phyloP scores from a whole-genome alignment of 768 basidiomycete species.

The Psilocybe subaeruginosa region DNA sequence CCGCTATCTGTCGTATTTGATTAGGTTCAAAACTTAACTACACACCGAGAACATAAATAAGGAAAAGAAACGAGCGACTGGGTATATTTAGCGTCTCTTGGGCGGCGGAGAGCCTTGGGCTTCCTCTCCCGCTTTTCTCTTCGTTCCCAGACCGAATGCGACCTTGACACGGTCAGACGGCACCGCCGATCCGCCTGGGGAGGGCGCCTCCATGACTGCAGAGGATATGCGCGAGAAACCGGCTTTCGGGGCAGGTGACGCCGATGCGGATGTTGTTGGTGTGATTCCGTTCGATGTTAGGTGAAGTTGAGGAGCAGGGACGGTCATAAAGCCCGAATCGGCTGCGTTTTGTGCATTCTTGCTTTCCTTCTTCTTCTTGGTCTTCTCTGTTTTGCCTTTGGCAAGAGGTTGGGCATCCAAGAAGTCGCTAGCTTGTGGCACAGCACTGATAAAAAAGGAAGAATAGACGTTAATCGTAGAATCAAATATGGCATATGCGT shows the following conservation, averaged over 20 bases:
- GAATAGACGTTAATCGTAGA: slow-evolving; percentile 13
- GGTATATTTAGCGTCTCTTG: slow-evolving; percentile 48
- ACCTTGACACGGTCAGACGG: slow-evolving; percentile 73
- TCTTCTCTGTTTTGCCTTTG: slow-evolving; percentile 83
- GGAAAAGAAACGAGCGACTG: neutral
- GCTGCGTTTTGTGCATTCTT: slow-evolving; percentile 52
- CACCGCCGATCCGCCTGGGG: slow-evolving; percentile 59
- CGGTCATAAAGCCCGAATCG: slow-evolving; percentile 70
- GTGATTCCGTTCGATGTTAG: slow-evolving; percentile 47
- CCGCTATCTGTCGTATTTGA: too few relatives aligned
- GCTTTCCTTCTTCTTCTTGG: slow-evolving; percentile 79
- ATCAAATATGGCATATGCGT: neutral
- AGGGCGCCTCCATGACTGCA: slow-evolving; percentile 49
- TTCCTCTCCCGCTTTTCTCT: slow-evolving; percentile 81
- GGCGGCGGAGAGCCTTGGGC: slow-evolving; percentile 65
- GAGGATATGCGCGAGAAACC: slow-evolving; percentile 81
- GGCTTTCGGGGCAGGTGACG: slow-evolving; percentile 69
- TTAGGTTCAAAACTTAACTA: too few relatives aligned
- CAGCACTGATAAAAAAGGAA: slow-evolving; percentile 54
- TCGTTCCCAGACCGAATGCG: slow-evolving; percentile 75
- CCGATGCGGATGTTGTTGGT: slow-evolving; percentile 47
- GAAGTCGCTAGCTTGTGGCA: slow-evolving; percentile 84
- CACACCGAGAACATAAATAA: too few relatives aligned
- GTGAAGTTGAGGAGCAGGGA: slow-evolving; percentile 59
- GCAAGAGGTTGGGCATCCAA: slow-evolving; percentile 79